Base-by-base conservation (phyloP, 805 yeast species). In the Metschnikowia arizonensis region DNA sequence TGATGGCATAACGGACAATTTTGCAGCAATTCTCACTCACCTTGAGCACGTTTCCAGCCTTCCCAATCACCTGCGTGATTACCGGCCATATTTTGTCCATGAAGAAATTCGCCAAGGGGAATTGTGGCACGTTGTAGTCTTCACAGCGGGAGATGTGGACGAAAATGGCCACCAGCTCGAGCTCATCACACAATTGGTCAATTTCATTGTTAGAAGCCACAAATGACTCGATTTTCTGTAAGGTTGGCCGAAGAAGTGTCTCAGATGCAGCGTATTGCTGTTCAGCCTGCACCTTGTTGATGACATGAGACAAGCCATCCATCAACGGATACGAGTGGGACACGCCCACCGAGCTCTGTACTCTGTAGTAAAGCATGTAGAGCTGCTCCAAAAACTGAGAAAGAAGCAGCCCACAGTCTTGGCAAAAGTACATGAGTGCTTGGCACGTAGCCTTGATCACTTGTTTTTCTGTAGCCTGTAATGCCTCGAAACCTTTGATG, bases 381-480 rank as follows among this genome's bases (percentile, higher is more conserved):
- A 93, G 72, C 61, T 88, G 95, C 44, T 81, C 88, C 53, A 88
- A 68, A 60, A 77, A 87, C 38, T 76, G 76, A 15, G 81, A 77
- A 53, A 93, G 68, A 12, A 81, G 69, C 10, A 63, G 57, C 0
- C 90, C 77, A 58, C 99, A 93, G 65, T 95, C 99, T 58, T 87
- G 85, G 67, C 97, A 90, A 59, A 93, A 88, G 60, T 81, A 91
- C 90, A 88, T 88, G 57, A 93, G 74, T 0, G 99, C 95, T 64
- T 87, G 90, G 0, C 97, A 84, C 0, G 97, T 88, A 1, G 99
- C 97, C 23, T 84, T 78, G 19, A 84, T 72, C 25, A 87, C 84
- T 34, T 78, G 82, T 33, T 60, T 59, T 34, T 58, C 52, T 29
- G 53, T 47, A 5, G 42, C 33, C 32, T 45, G 47, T 8, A 52